Evolutionary conservation across 306 rosid genomes (phyloP).

Genomic region (Medicago lupulina): DNA sequence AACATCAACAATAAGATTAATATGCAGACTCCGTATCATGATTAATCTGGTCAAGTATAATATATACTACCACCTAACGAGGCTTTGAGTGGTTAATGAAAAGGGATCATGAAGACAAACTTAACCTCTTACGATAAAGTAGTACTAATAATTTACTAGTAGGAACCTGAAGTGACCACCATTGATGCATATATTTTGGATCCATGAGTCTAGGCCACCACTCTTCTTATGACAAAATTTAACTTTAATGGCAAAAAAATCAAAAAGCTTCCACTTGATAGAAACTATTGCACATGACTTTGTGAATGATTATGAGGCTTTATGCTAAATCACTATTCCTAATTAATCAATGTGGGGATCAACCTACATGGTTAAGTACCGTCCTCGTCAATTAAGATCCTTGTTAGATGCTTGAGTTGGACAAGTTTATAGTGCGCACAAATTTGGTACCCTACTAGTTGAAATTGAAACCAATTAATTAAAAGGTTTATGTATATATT

Average conservation of each 20-base stretch:
- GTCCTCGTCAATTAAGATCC: conserved; percentile 18
- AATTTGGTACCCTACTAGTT: conserved; percentile 1
- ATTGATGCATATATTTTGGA: conserved; percentile 33
- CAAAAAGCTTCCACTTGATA: conserved; percentile 4
- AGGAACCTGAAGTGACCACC: conserved; percentile 31
- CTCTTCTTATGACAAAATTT: not conserved
- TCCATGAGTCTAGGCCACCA: conserved; percentile 26
- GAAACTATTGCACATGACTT: conserved; percentile 15
- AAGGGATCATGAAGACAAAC: conserved; percentile 35
- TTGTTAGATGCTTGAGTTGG: conserved; percentile 37
- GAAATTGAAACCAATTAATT: conserved; percentile 28
- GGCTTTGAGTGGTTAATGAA: conserved; percentile 34
- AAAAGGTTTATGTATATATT: not conserved
- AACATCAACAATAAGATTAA: conserved; percentile 36
- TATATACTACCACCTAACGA: conserved; percentile 26
- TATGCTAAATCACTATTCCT: conserved; percentile 33
- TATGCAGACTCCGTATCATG: conserved; percentile 26
- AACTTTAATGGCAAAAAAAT: conserved; percentile 22
- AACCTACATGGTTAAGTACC: not conserved
- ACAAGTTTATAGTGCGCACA: conserved; percentile 18
- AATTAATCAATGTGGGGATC: conserved; percentile 19
- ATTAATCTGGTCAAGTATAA: conserved; percentile 34
- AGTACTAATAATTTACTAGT: not conserved
- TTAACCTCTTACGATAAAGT: conserved; percentile 39
- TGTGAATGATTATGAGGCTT: conserved; percentile 41